A percentile compares a stretch with the other conserved stretches of the same genome.
Evolutionary conservation across 129 eudicot species (phyloP).

Genomic region (Cynara cardunculus): DNA sequence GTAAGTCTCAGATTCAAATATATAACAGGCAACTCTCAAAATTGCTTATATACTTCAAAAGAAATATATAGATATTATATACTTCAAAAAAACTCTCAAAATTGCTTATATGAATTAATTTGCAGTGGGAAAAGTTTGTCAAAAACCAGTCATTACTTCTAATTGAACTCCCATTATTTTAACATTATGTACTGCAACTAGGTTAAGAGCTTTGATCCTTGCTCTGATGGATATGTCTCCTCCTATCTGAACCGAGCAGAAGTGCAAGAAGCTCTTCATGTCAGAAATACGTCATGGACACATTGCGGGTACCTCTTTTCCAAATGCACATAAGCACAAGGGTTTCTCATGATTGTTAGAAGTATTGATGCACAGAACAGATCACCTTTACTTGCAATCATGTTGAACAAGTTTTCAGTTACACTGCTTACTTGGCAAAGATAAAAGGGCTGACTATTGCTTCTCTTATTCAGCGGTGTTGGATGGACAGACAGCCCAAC

Average conservation of each 20-base stretch:
- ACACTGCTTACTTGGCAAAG: neutral
- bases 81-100: neutral
- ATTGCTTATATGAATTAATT: neutral
- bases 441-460: neutral
- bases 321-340: neutral
- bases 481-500: constrained; percentile 43
- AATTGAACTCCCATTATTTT: neutral
- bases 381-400: neutral
- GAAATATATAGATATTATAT: too few relatives aligned
- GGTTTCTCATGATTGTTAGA: neutral
- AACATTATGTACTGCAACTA: neutral
- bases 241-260: constrained; percentile 39
- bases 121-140: neutral
- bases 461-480: constrained; percentile 12
- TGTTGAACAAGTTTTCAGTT: neutral
- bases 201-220: constrained; percentile 48
- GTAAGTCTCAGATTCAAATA: constrained; percentile 27
- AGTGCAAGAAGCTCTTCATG: constrained; percentile 55
- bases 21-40: neutral
- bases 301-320: constrained; percentile 33
- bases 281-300: constrained; percentile 32
- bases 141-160: neutral
- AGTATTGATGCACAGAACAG: neutral
- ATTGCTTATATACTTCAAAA: neutral
- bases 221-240: constrained; percentile 34